Conservation (phyloP, 495 filamentous ascomycete species). For the Penicillium salamii region DNA sequence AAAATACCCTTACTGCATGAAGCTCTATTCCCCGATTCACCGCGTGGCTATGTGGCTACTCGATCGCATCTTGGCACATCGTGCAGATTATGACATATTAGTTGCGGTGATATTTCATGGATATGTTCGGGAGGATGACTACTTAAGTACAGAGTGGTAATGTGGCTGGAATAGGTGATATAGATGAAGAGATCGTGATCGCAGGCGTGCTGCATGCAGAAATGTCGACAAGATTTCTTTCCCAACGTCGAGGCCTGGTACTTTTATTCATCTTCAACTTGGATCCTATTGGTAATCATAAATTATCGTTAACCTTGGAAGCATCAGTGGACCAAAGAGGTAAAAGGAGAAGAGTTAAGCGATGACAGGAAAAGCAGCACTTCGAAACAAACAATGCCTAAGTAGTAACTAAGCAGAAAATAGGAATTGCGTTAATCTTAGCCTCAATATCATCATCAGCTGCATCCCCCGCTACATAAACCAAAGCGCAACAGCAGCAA, state of each 20-base stretch:
- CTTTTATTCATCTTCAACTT: slow-evolving; percentile 51
- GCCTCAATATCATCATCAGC: slow-evolving; percentile 49
- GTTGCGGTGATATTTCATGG: too few relatives aligned
- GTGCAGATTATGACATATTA: too few relatives aligned
- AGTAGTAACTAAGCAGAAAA: slow-evolving; percentile 28
- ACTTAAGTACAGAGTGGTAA: too few relatives aligned
- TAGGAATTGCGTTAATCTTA: slow-evolving; percentile 50
- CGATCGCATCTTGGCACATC: too few relatives aligned
- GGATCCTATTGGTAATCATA: slow-evolving; percentile 56
- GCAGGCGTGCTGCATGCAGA: slow-evolving; percentile 3
- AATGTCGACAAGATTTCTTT: slow-evolving; percentile 30
- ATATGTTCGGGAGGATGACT: too few relatives aligned
- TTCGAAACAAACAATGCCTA: not conserved
- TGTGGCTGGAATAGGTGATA: not conserved
- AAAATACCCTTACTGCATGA: too few relatives aligned
- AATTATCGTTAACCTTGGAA: slow-evolving; percentile 31
- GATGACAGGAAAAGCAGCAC: too few relatives aligned
- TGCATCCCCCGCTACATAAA: slow-evolving; percentile 22
- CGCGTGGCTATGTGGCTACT: too few relatives aligned
- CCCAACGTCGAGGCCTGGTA: slow-evolving; percentile 49
- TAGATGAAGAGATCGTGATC: not conserved
- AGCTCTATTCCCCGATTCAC: too few relatives aligned
- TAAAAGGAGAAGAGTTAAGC: too few relatives aligned
- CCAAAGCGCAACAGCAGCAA: slow-evolving; percentile 22
- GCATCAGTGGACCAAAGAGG: slow-evolving; percentile 1